A percentile compares a stretch with the other conserved stretches of the same genome.
Evolutionary conservation across 106 monocot genomes (phyloP).

Genomic region (Dendrobium huoshanense): DNA sequence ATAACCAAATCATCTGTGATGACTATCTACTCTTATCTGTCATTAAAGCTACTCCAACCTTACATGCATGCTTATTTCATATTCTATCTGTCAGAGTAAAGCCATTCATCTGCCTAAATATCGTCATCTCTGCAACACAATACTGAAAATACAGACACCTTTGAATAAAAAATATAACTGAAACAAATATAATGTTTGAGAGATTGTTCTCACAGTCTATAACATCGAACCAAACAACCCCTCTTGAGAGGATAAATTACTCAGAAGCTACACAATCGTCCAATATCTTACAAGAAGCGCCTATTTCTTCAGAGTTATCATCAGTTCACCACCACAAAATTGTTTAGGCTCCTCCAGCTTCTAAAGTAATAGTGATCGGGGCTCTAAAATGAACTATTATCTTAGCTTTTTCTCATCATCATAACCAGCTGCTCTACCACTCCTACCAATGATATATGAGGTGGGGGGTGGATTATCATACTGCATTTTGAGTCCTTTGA

Average conservation of each 20-base stretch:
- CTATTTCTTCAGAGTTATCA: not conserved
- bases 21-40: too few relatives aligned
- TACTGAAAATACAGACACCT: too few relatives aligned
- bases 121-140: too few relatives aligned
- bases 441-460: constrained; percentile 57
- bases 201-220: too few relatives aligned
- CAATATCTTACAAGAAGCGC: not conserved
- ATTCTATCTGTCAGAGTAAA: too few relatives aligned
- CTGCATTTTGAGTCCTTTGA: constrained; percentile 48
- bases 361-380: not conserved
- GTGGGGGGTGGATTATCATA: constrained; percentile 38
- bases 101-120: too few relatives aligned
- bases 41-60: too few relatives aligned
- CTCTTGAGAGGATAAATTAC: not conserved
- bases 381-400: not conserved
- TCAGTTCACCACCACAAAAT: not conserved
- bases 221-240: too few relatives aligned
- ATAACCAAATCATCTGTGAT: too few relatives aligned
- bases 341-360: not conserved
- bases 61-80: too few relatives aligned
- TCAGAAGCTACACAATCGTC: not conserved
- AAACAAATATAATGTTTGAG: too few relatives aligned
- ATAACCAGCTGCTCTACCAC: constrained; percentile 78
- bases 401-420: constrained; percentile 26
- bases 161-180: too few relatives aligned